These are phyloP conservation scores for Graphiopsis chlorocephala DNA, from an alignment of 2,329 filamentous ascomycete species.

Conservation along the genomic window DNA sequence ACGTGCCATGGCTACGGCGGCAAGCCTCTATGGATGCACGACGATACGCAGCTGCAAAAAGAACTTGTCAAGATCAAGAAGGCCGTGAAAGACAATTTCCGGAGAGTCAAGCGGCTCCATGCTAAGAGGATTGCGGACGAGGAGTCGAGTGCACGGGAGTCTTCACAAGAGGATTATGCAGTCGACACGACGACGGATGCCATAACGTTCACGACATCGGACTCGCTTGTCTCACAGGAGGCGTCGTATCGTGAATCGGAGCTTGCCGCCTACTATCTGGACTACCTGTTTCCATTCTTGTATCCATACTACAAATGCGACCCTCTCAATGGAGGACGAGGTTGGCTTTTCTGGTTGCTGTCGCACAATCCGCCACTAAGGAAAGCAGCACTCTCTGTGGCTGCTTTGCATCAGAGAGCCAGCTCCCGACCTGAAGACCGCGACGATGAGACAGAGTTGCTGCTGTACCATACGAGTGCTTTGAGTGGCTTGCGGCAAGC, in stretches of 20 bases:
- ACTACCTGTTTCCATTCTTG: background rate
- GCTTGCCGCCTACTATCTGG: background rate
- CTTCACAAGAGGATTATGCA: background rate
- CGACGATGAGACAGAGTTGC: background rate
- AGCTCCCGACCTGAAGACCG: background rate
- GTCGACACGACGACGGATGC: background rate
- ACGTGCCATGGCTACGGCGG: background rate
- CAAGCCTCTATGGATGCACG: background rate
- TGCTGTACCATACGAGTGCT: background rate
- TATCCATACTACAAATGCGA: background rate
- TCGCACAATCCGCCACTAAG: background rate
- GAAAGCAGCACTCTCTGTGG: background rate
- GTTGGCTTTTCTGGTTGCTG: background rate
- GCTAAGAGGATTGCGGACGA: background rate
- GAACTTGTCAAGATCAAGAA: background rate
- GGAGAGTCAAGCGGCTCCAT: background rate
- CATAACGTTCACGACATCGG: background rate
- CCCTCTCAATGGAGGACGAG: background rate
- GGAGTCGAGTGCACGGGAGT: background rate
- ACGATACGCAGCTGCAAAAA: background rate
- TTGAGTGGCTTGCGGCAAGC: background rate
- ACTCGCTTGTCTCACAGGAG: background rate
- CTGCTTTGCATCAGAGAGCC: background rate
- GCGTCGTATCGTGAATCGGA: background rate
- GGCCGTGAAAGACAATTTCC: background rate